Base-by-base conservation (phyloP, 805 yeast species). In the Monosporozyma yasuniensis region DNA sequence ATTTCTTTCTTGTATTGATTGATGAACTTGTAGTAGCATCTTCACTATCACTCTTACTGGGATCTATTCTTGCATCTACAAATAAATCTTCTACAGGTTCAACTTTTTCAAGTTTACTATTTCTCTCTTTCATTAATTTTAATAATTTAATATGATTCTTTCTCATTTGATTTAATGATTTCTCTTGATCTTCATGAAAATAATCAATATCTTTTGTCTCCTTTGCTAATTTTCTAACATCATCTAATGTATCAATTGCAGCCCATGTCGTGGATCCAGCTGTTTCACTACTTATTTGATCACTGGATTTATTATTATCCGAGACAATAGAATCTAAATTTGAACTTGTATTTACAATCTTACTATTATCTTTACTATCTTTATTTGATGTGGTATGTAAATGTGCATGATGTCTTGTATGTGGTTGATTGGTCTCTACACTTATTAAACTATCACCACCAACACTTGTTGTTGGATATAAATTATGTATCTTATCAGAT, bases 231-330 rank as follows among this genome's bases (percentile, higher is more conserved):
- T 72, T 72, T 50, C 77, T 76, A 7, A 88, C 93, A 54, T 87
- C 95, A 55, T 87, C 90, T 54, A 91, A 72, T 0, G 86, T 83
- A 58, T 86, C 96, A 46, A 89, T 81, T 56, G 87, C 95, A 6
- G 91, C 82, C 95, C 96, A 90, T 44, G 87, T 72, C 59, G 44
- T 48, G 65, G 22, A 18, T 11, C 42, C 42, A 5, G 25, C 16
- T 2, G 16, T 38, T 5, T 38, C 42, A 22, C 21, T 38, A 38
- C 46, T 44, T 32, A 19, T 67, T 82, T 89, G 52, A 78, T 71
- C 37, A 32, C 5, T n/a, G 8, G 46, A 48, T 85, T 42, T 16
- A 12, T 14, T 21, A 12, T 38, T 22, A 3, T 14, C 38, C 3
- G 22, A 21, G 12, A 8, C 19, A 14, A 30, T 4, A 10, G 39